Conservation (phyloP, 108 stramenopile genomes). For the Skeletonema tropicum region DNA sequence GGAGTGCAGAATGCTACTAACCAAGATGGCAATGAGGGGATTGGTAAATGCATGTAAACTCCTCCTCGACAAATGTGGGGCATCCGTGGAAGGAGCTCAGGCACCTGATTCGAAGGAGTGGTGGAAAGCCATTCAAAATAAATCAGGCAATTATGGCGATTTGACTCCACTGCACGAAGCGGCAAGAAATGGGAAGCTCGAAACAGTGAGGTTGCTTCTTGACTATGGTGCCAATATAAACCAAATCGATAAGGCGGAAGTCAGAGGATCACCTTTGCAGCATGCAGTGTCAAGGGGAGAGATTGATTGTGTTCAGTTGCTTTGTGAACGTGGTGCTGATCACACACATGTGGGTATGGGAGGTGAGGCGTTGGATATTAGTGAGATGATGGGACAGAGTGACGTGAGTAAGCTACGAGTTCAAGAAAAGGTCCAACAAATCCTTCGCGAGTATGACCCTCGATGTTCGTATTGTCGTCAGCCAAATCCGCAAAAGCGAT, state of each 20-base stretch:
- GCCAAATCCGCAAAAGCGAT: neutral
- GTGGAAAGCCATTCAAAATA: constrained; percentile 6
- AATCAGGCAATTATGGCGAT: neutral
- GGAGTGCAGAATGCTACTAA: constrained; percentile 8
- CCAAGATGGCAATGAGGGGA: neutral
- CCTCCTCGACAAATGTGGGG: neutral
- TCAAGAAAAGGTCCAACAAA: constrained; percentile 1
- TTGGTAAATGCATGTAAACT: constrained; percentile 5
- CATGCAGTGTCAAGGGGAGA: constrained; percentile 7
- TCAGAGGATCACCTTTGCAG: neutral
- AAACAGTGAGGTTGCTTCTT: neutral
- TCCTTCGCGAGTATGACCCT: constrained; percentile 8
- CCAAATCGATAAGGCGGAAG: neutral
- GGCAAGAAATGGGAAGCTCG: neutral
- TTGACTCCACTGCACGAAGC: neutral
- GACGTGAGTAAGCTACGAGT: neutral
- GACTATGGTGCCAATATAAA: neutral
- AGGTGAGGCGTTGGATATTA: constrained; percentile 5
- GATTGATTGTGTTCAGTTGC: constrained; percentile 6
- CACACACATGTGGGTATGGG: neutral
- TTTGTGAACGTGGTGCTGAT: constrained; percentile 10
- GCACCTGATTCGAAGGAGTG: constrained; percentile 7
- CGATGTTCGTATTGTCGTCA: constrained; percentile 2
- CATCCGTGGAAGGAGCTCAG: constrained; percentile 6
- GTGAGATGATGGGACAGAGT: neutral